Evolutionary conservation across 2,329 filamentous ascomycete species (phyloP), one percentile per base, ranked within the genome.

Genomic region (Diaporthe sp.): DNA sequence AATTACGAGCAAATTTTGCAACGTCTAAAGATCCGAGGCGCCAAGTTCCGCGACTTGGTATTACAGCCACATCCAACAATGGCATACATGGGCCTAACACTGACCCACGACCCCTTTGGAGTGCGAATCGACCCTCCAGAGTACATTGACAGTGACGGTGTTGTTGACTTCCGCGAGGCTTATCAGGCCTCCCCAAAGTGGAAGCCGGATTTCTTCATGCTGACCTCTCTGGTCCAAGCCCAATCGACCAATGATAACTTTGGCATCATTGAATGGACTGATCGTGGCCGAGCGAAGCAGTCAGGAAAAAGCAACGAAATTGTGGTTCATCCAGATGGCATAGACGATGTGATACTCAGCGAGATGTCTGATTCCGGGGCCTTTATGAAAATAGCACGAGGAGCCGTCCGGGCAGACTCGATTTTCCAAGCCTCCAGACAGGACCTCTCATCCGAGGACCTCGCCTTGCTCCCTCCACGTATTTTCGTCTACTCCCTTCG

Each of bases 101-200:
- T 71, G 39, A 61, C 49, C 20, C 57, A 28, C 7, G 31, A 60
- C 8, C 73, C 71, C 9, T 12, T 20, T 2, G 44, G 44, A 2
- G 53, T 8, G 9, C n/a, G 8, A 28, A 25, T 31, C 22, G 55
- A 7, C 13, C n/a, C 20, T 31, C 73, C 73, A 0, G 13, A 34
- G 22, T 39, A 75, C 39, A 51, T 75, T 17, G 73, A 75, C 22
- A 71, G 73, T 34, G 73, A 75, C 4, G 57, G 71, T 15, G 44
- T 75, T 44, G 34, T 75, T 20, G 73, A 75, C 31, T 71, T 75
- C 34, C 39, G 20, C 55, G 73, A 75, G 17, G 55, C 73, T 2
- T 71, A 49, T 7, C 65, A 75, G 25, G 17, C 63, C 8, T 7
- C 8, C 10, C 73, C 63, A 7, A 39, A n/a, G 25, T 74, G 72